Base-by-base conservation (phyloP, 345 rosid species). In the Gossypium arboreum region DNA sequence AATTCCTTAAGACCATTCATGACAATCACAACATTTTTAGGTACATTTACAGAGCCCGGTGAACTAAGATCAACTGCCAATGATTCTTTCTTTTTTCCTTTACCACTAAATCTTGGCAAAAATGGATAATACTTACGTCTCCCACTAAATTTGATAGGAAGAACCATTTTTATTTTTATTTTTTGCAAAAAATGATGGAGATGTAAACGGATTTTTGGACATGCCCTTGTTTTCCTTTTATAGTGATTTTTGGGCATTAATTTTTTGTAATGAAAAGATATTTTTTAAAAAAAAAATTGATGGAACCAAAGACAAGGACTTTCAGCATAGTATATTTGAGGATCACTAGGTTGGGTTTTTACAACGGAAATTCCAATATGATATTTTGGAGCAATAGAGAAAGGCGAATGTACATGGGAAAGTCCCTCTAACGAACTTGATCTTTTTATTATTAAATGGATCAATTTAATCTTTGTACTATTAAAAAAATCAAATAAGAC, bases 1-100 rank as follows among this genome's bases (percentile, higher is more conserved):
- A 86, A 83, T 12, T 81, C 89, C 63, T 75, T 78, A 34, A 83
- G 79, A 12, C 87, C 87, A 58, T 88, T 87, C 86, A 86, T 85
- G 6, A 88, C 90, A 15, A 88, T 77, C 9, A 85, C 89, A 17
- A 75, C 82, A 60, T 80, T 84, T 52, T 58, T 79, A 16, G 74
- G 57, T 22, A 68, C 50, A 56, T 62, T 52, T 9, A 58, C 79
- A 6, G 73, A 77, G 12, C 66, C 75, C 0, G 81, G 83, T 41
- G 84, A 86, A 16, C 73, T 45, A 2, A 78, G 77, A 29, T 72
- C 77, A 11, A 74, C 76, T 0, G 70, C 71, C 10, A 78, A 52
- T 39, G 79, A 68, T 54, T 65, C 70, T 41, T 48, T 64, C 25
- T 47, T 60, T 51, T 50, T 65, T 48, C 73, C 24, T 2, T 18